Evolutionary conservation across 2,329 filamentous ascomycete genomes (phyloP), one percentile per base, ranked within the genome.

Genomic region (Penicillium sp.): DNA sequence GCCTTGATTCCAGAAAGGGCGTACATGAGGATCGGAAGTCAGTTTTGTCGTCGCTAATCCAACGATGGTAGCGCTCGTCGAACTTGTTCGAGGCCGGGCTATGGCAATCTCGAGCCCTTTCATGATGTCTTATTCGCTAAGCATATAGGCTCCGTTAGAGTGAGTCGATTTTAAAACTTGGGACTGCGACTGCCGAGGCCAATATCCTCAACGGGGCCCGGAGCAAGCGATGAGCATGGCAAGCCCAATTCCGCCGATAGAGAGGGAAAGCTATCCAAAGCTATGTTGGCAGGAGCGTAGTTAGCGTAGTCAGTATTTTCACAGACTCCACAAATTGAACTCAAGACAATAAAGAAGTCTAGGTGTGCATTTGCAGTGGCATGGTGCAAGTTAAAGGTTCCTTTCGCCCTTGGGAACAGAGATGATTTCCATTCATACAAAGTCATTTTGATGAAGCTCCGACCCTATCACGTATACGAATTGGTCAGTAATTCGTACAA

Each of bases 271-370:
- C 10, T 14, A 24, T 50, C 48, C n/a, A 50, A 16, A 28, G 23
- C 42, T 26, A 23, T 42, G 7, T 33, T 42, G n/a, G 36, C 48
- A 5, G 48, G 36, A 6, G 36, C 16, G 16, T 50, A 50, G 11
- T 50, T 50, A 2, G 48, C 24, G 42, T 50, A 37, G 4, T 26
- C 37, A 3, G 8, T 28, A 7, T 28, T 42, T 6, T 37, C 48
- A 34, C 18, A 19, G 9, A 40, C 14, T 28, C 46, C 46, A 19
- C 24, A 28, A 6, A 23, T 5, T 11, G 48, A 50, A 9, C 36
- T 42, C 1, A 50, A 28, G 13, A 50, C 18, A 24, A 50, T 16
- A 19, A 50, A 50, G 36, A 50, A 50, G 21, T 50, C 48, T 10
- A 42, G 34, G 23, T 36, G 16, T 16, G 23, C 5, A 26, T 7